phyloP scores from a whole-genome alignment of 495 filamentous ascomycete species.

The Hapsidospora chrysogenum region DNA sequence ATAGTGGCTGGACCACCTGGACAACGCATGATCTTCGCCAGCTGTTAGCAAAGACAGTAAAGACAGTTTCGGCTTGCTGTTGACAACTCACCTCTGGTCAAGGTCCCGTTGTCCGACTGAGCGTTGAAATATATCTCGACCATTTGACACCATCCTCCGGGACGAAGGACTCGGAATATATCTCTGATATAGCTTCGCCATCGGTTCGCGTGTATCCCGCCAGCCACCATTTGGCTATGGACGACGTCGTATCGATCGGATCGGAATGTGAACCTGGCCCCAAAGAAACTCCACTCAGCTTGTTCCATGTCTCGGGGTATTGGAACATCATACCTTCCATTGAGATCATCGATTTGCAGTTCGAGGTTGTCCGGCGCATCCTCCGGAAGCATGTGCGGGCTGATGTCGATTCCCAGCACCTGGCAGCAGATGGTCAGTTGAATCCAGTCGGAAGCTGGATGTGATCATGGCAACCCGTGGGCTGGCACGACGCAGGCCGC shows the following conservation, averaged over 20 bases:
- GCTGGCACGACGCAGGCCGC: no score
- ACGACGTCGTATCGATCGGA: constrained; percentile 76
- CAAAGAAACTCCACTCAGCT: constrained; percentile 1
- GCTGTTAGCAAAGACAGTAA: no score
- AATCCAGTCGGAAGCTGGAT: no score
- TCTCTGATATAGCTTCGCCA: constrained; percentile 74
- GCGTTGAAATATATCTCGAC: constrained; percentile 75
- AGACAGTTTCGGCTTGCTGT: no score
- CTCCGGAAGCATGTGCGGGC: constrained; percentile 55
- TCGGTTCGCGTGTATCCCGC: constrained; percentile 57
- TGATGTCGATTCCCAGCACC: constrained; percentile 73
- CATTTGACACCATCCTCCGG: constrained; percentile 79
- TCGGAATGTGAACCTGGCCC: constrained; percentile 52
- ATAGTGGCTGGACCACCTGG: constrained; percentile 56
- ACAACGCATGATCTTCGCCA: constrained; percentile 44
- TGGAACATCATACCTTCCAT: constrained; percentile 36
- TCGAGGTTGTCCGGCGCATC: constrained; percentile 52
- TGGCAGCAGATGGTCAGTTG: no score
- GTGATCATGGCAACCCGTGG: no score
- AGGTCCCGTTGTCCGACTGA: constrained; percentile 77
- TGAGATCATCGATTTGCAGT: constrained; percentile 68
- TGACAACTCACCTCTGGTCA: constrained; percentile 41
- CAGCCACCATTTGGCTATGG: constrained; percentile 65
- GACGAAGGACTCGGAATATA: constrained; percentile 38
- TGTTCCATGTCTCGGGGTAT: neutral